These are phyloP conservation scores for Allodekkera sacchari DNA, from an alignment of 805 yeast genomes.

Conservation along the genomic window DNA sequence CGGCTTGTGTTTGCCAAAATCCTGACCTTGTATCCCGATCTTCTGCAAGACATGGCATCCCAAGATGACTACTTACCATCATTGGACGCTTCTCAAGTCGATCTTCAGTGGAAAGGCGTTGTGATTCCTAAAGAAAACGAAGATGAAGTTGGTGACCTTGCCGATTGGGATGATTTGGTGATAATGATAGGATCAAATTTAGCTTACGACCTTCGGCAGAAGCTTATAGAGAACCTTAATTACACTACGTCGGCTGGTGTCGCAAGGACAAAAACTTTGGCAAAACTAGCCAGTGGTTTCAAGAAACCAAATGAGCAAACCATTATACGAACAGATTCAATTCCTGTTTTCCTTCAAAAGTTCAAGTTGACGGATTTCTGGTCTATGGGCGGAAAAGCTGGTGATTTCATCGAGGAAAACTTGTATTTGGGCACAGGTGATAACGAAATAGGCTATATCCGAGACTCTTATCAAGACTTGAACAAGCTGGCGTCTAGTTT, in stretches of 20 bases:
- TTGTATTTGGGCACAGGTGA: constrained; percentile 20
- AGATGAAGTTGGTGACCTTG: constrained; percentile 11
- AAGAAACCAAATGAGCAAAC: constrained; percentile 87
- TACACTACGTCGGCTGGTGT: constrained; percentile 91
- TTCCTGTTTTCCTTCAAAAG: constrained; percentile 45
- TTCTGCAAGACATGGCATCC: constrained; percentile 15
- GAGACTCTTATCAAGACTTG: constrained; percentile 35
- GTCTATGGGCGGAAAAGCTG: constrained; percentile 88
- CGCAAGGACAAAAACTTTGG: constrained; percentile 64
- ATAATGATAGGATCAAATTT: constrained; percentile 59
- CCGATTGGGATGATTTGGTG: constrained; percentile 79
- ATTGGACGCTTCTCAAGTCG: no score
- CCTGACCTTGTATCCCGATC: constrained; percentile 37
- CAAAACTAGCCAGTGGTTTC: constrained; percentile 81
- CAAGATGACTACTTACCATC: constrained; percentile 12
- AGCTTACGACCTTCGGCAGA: constrained; percentile 43
- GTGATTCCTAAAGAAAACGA: constrained; percentile 13
- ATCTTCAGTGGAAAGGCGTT: constrained; percentile 24
- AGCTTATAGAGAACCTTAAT: constrained; percentile 47
- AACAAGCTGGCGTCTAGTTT: constrained; percentile 26
- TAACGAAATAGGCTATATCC: constrained; percentile 35
- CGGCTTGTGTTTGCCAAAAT: constrained; percentile 41
- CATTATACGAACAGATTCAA: constrained; percentile 42
- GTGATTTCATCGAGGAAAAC: constrained; percentile 45
- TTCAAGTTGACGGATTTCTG: constrained; percentile 70